Conservation (phyloP, 1,139 yeast genomes). For the Meyerozyma athensensis region DNA sequence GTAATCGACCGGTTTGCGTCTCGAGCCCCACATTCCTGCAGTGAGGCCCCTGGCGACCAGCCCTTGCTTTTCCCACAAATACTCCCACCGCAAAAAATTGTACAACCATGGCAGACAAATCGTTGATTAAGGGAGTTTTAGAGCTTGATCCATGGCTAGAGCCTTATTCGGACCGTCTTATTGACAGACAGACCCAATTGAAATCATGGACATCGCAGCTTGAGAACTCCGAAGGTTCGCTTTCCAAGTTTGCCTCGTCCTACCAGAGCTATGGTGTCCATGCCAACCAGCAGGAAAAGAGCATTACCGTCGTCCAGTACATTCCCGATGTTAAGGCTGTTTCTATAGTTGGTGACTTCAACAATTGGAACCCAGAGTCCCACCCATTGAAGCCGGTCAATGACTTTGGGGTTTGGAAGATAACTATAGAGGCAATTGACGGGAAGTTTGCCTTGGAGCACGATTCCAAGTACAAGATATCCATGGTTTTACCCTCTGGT, state of each 20-base stretch:
- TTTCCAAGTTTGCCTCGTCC: slow-evolving; percentile 49
- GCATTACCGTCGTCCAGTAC: slow-evolving; percentile 70
- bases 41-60: background rate
- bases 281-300: slow-evolving; percentile 45
- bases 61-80: background rate
- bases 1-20: too few species aligned
- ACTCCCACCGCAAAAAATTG: background rate
- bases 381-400: slow-evolving; percentile 52
- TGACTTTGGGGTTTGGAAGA: slow-evolving; percentile 66
- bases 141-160: slow-evolving; percentile 83
- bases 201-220: slow-evolving; percentile 41
- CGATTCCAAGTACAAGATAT: slow-evolving; percentile 72
- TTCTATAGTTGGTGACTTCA: slow-evolving; percentile 83
- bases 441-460: slow-evolving; percentile 73
- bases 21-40: slow-evolving; percentile 1
- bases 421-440: slow-evolving; percentile 47
- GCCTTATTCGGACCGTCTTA: slow-evolving; percentile 61
- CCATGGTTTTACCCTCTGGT: slow-evolving; percentile 62
- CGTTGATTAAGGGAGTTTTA: slow-evolving; percentile 49
- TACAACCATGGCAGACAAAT: background rate
- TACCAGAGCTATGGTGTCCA: slow-evolving; percentile 77
- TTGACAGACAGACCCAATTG: slow-evolving; percentile 48
- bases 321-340: slow-evolving; percentile 83
- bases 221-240: slow-evolving; percentile 41
- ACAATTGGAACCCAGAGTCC: slow-evolving; percentile 65